Conservation (phyloP, 2,329 filamentous ascomycete genomes). For the Gliomastix tumulicola region DNA sequence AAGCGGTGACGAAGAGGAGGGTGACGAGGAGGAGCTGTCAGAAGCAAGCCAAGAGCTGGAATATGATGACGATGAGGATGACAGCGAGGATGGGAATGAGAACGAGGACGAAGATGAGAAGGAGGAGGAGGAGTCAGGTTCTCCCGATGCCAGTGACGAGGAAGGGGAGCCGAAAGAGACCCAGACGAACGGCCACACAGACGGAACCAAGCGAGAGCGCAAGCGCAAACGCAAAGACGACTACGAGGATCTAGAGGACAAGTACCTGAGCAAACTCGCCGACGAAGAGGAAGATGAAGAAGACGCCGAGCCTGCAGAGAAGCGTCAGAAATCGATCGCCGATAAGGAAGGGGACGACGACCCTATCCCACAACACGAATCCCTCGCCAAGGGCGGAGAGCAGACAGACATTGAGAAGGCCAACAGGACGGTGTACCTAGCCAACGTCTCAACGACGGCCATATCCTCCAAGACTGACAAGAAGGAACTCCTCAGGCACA, state of each 20-base stretch:
- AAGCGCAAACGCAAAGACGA: slow-evolving; percentile 64
- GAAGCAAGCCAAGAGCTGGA: slow-evolving; percentile 15
- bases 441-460: slow-evolving; percentile 79
- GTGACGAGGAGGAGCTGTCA: slow-evolving; percentile 22
- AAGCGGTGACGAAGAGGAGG: slow-evolving; percentile 16
- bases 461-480: slow-evolving; percentile 77
- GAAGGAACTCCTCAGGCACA: slow-evolving; percentile 69
- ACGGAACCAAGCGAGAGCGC: slow-evolving; percentile 35
- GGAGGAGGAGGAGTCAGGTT: slow-evolving; percentile 19
- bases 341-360: slow-evolving; percentile 40
- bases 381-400: slow-evolving; percentile 44
- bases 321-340: slow-evolving; percentile 39
- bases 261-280: slow-evolving; percentile 61
- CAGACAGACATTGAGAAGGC: slow-evolving; percentile 72
- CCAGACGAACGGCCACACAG: no score
- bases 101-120: slow-evolving; percentile 23
- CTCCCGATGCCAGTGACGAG: slow-evolving; percentile 16
- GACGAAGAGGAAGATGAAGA: no score
- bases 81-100: slow-evolving; percentile 21
- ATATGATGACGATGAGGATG: slow-evolving; percentile 13
- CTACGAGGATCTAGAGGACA: slow-evolving; percentile 62
- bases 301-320: slow-evolving; percentile 37
- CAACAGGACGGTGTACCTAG: slow-evolving; percentile 82
- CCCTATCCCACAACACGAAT: slow-evolving; percentile 48
- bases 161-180: slow-evolving; percentile 13